A percentile compares a stretch with the other conserved stretches of the same genome.
These are phyloP conservation scores for Sclerotiophoma versabilis DNA, from an alignment of 2,329 filamentous ascomycete genomes.

Conservation along the genomic window DNA sequence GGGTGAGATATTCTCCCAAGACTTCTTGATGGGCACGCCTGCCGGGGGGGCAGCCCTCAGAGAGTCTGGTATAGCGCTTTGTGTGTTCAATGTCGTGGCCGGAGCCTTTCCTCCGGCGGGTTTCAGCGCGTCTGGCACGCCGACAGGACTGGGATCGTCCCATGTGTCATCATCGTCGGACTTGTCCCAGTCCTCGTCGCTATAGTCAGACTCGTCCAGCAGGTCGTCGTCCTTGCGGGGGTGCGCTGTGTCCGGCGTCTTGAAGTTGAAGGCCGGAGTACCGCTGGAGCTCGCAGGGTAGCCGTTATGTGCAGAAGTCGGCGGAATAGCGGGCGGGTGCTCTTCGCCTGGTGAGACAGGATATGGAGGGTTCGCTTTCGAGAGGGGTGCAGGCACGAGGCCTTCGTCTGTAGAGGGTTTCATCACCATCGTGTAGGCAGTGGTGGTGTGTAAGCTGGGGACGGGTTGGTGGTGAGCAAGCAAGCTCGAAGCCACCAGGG, in stretches of 20 bases:
- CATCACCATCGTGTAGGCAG: slow-evolving; percentile 51
- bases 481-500: slow-evolving; percentile 14
- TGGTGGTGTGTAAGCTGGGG: slow-evolving; percentile 5
- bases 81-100: slow-evolving; percentile 21
- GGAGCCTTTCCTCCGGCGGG: slow-evolving; percentile 43
- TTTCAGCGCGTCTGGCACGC: slow-evolving; percentile 47
- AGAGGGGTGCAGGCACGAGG: slow-evolving; percentile 51
- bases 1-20: slow-evolving; percentile 37
- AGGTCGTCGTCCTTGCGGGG: slow-evolving; percentile 32
- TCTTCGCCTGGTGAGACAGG: slow-evolving; percentile 52
- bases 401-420: slow-evolving; percentile 48
- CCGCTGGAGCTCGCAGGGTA: slow-evolving; percentile 45
- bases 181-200: slow-evolving; percentile 48
- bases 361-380: slow-evolving; percentile 54
- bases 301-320: slow-evolving; percentile 25
- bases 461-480: slow-evolving; percentile 2
- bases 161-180: slow-evolving; percentile 43
- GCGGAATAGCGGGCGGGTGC: slow-evolving; percentile 34
- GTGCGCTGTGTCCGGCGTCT: slow-evolving; percentile 33
- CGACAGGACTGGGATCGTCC: slow-evolving; percentile 41
- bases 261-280: slow-evolving; percentile 52
- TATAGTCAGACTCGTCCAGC: slow-evolving; percentile 40
- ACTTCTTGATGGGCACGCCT: slow-evolving; percentile 41
- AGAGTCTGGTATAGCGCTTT: slow-evolving; percentile 35
- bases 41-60: slow-evolving; percentile 42